Base-by-base conservation (phyloP, 257 asterid species). In the Lycium barbarum region DNA sequence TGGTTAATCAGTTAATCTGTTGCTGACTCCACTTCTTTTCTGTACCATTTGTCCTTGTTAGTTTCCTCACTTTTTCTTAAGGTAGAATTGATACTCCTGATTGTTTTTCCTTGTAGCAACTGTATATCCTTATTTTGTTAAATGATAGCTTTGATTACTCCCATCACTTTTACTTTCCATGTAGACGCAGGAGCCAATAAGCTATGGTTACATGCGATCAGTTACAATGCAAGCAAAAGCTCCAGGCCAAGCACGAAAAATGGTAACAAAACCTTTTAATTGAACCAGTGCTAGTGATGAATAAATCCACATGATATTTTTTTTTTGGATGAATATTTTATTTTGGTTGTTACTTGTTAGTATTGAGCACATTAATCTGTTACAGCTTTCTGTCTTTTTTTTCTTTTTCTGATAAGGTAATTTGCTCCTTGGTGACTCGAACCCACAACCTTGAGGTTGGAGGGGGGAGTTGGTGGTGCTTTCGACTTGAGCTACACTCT, bases 161-260 rank as follows among this genome's bases (percentile, higher is more conserved):
- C 26, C 38, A 33, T 84, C 87, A 82, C 49, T 8, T 85, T 67
- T 51, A 51, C 68, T 84, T 86, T 83, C 63, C 83, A 15, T 80
- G 33, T 79, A 93, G 98, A 95, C 62, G 73, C 87, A 80, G 80
- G 87, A 79, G 82, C 85, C 85, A 26, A 90, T 94, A 59, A 83
- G 84, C 88, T 86, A 90, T 84, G 85, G 85, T 84, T 84, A 54
- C 87, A 81, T 86, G 84, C 93, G 98, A 89, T 87, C 90, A 88
- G 59, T 92, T 72, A 87, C 95, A 76, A 88, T 88, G 17, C 96
- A 93, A 90, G 89, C 91, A 87, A 91, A 79, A 55, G 85, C 91
- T 87, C 88, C 94, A 45, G 89, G 92, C 59, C 96, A 89, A 92
- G 88, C 88, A 45, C 92, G 91, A 2, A 76, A 86, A 89, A 88